Evolutionary conservation across 1,284 basidiomycete species (phyloP).

Genomic region (Takashimella tepidaria): DNA sequence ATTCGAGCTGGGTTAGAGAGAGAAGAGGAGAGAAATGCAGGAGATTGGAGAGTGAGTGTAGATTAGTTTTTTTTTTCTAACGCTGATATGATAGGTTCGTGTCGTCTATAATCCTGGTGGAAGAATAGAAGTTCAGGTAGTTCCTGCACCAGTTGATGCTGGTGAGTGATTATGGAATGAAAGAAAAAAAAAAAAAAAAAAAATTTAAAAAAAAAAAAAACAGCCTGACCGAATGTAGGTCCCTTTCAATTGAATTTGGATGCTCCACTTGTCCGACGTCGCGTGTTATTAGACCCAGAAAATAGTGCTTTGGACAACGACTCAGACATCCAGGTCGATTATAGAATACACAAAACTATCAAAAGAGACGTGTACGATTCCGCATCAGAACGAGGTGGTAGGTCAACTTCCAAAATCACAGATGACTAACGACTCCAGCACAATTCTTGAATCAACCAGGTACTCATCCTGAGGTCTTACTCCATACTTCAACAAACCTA

Average conservation of each 20-base stretch:
- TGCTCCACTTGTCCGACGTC: conserved; percentile 7
- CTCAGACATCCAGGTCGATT: conserved; percentile 7
- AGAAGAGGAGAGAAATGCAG: conserved; percentile 6
- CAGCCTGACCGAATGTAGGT: no score
- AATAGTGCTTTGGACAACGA: conserved; percentile 4
- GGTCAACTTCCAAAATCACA: conserved; percentile 7
- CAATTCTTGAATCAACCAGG: background rate
- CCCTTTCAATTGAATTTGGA: conserved; percentile 17
- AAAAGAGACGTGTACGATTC: conserved; percentile 33
- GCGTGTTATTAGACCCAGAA: conserved; percentile 26
- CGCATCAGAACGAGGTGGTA: conserved; percentile 22
- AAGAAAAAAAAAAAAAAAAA: no score
- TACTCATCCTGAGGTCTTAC: conserved; percentile 27
- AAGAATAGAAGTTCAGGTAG: conserved; percentile 22
- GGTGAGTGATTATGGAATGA: no score
- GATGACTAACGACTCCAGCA: background rate
- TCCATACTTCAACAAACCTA: conserved; percentile 26
- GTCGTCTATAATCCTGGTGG: conserved; percentile 21
- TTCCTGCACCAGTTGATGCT: conserved; percentile 24
- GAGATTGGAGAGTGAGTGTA: conserved; percentile 36
- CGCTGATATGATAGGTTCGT: conserved; percentile 17
- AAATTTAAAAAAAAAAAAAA: no score
- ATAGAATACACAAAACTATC: conserved; percentile 36
- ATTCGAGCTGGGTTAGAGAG: conserved; percentile 14
- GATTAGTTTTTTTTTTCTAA: background rate